Evolutionary conservation across 169 alveolate species (phyloP).

Genomic region (Besnoitia besnoiti): DNA sequence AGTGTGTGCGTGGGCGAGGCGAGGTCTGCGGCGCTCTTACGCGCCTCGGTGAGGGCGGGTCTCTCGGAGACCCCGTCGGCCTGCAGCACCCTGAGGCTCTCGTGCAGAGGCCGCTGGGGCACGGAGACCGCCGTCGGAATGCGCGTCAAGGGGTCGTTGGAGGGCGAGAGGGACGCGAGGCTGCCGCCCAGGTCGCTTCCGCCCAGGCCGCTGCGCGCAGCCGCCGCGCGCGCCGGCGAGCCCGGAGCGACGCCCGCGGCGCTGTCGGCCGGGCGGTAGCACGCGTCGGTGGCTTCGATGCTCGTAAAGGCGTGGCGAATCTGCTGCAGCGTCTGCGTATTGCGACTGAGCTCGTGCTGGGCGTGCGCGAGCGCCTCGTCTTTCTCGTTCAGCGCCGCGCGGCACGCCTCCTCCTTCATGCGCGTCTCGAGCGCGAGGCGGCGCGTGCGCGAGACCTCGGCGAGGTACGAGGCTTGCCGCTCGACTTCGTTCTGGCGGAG

Average conservation of each 20-base stretch:
- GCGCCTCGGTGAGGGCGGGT: no score
- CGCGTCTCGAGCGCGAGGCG: conserved; percentile 63
- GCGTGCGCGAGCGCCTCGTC: conserved; percentile 61
- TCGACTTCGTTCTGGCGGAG: conserved; percentile 59
- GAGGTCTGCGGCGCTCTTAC: no score
- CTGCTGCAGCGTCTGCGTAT: conserved; percentile 39
- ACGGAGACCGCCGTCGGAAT: background rate
- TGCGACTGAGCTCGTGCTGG: conserved; percentile 53
- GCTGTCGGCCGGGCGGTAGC: conserved; percentile 48
- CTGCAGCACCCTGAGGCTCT: conserved; percentile 48
- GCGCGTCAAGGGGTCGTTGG: background rate
- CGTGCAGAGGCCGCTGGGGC: conserved; percentile 38
- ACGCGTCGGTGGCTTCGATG: conserved; percentile 39
- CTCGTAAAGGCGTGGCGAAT: conserved; percentile 54
- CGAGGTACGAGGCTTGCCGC: conserved; percentile 60
- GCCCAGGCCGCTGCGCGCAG: background rate
- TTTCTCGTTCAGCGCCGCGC: conserved; percentile 60
- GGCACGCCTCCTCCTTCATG: conserved; percentile 50
- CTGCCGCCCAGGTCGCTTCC: background rate
- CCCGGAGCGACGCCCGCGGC: conserved; percentile 22
- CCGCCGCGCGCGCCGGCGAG: conserved; percentile 15
- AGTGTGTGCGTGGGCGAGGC: no score
- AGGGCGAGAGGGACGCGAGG: background rate
- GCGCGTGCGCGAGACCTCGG: conserved; percentile 62
- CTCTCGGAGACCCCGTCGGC: conserved; percentile 22